Base-by-base conservation (phyloP, 2,329 filamentous ascomycete genomes). In the Epichloe coenophiala region DNA sequence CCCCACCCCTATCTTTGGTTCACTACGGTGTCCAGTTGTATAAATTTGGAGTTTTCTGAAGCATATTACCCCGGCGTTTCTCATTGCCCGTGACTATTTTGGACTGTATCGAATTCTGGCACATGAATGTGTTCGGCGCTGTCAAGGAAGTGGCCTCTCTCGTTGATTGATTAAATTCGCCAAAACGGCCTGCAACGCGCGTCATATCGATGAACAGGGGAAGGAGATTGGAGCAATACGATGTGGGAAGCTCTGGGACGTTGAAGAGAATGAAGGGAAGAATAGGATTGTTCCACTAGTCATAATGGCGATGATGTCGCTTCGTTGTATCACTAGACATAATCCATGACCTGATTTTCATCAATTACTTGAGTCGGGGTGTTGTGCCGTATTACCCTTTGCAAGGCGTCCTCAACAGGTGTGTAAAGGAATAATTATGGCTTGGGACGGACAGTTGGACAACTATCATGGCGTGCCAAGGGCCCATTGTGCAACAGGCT, bases 11-110 rank as follows among this genome's bases (percentile, higher is more conserved):
- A 3, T 37, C 13, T 39, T 41, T 19, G 31, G 17, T 45, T 45
- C 27, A 38, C 37, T 12, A 17, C 15, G 40, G 13, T 21, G 9
- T 42, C 19, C 9, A 21, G 15, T 19, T 27, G 19, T 37, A 47
- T 45, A 43, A 19, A 47, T 44, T 44, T 38, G 35, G 45, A 47
- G 43, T 43, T 36, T 36, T 9, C 11, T 33, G 13, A 19, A 41
- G 27, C 42, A 52, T 53, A 47, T 36, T 23, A 27, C 23, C 35
- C 45, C 33, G 56, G 54, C 52, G 51, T 55, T 56, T 41, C n/a
- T 39, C 41, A 11, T 43, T 19, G 21, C 15, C 23, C 38, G 4
- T 27, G 23, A 5, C 7, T 31, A 6, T 19, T 45, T 41, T 45
- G 9, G 21, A 33, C 9, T 41, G n/a, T n/a, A 46, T 27, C 9